These are phyloP conservation scores for Euptelea pleiosperma DNA, from an alignment of 164 flowering plant species.

Conservation along the genomic window DNA sequence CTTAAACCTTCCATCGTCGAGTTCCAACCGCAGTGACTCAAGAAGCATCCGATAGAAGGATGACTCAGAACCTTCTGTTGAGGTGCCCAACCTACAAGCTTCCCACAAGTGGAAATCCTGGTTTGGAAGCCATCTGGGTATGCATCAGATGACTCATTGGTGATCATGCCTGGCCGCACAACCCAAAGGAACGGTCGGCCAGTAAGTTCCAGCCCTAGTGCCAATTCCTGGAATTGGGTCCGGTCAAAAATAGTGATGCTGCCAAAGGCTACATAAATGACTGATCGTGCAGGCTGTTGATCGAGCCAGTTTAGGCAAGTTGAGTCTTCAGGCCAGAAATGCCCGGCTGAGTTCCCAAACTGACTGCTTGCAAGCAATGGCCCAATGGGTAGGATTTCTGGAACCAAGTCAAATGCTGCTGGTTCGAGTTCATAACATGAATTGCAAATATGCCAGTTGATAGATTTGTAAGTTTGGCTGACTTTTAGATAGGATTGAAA, in stretches of 20 bases:
- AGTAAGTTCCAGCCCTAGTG: slow-evolving; percentile 27
- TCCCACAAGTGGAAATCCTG: slow-evolving; percentile 8
- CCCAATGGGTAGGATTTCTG: slow-evolving; percentile 27
- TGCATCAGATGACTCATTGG: background rate
- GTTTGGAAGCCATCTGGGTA: slow-evolving; percentile 18
- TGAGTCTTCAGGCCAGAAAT: slow-evolving; percentile 19
- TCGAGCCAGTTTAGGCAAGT: slow-evolving; percentile 29
- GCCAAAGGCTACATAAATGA: slow-evolving; percentile 35
- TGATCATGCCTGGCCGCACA: slow-evolving; percentile 16
- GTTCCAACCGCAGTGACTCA: slow-evolving; percentile 26
- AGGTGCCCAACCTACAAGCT: slow-evolving; percentile 20
- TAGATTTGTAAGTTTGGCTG: slow-evolving; percentile 11
- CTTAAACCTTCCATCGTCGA: slow-evolving; percentile 15
- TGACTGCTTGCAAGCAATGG: slow-evolving; percentile 25
- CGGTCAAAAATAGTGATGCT: slow-evolving; percentile 13
- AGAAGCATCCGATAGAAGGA: slow-evolving; percentile 20
- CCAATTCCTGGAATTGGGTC: slow-evolving; percentile 28
- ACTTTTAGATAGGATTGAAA: slow-evolving; percentile 5
- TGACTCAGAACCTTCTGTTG: slow-evolving; percentile 24
- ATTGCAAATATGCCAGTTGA: slow-evolving; percentile 35
- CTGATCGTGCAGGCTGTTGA: slow-evolving; percentile 26
- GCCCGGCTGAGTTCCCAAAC: no score
- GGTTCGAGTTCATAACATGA: slow-evolving; percentile 34
- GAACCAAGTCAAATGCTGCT: slow-evolving; percentile 12
- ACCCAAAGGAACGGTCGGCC: slow-evolving; percentile 30